phyloP scores from a whole-genome alignment of 140 eudicot genomes.

The Cichorium intybus region DNA sequence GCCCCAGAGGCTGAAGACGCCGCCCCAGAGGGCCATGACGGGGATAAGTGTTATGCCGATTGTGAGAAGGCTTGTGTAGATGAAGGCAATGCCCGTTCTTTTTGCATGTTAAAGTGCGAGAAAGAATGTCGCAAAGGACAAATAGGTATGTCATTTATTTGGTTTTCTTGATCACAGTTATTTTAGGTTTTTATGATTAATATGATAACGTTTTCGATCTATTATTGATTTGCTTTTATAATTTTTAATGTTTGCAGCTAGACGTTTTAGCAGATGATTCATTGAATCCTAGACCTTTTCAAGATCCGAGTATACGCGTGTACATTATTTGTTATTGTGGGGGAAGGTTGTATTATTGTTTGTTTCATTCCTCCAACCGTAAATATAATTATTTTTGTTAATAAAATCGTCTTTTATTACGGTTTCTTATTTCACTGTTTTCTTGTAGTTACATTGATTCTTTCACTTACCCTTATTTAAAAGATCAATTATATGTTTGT shows the following conservation, averaged over 20 bases:
- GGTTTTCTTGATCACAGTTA: no score
- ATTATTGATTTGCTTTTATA: neutral
- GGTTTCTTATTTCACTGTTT: neutral
- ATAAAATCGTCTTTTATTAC: neutral
- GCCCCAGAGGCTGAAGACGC: neutral
- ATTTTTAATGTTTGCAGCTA: constrained; percentile 9
- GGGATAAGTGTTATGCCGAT: constrained; percentile 5
- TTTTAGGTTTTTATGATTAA: neutral
- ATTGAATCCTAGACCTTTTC: neutral
- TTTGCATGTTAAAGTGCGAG: constrained; percentile 37
- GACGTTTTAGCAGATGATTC: constrained; percentile 15
- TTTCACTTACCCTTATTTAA: neutral
- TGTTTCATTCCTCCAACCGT: neutral
- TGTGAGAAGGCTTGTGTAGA: constrained; percentile 28
- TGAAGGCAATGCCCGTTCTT: constrained; percentile 31
- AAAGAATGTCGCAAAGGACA: constrained; percentile 18
- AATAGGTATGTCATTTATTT: neutral
- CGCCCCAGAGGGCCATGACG: neutral
- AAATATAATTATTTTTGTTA: neutral
- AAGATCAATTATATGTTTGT: no score
- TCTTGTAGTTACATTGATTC: neutral
- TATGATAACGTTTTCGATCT: neutral
- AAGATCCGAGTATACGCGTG: neutral
- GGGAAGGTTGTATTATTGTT: neutral
- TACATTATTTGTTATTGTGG: neutral